Base-by-base conservation (phyloP, 306 rosid species). In the Cucurbita pepo region DNA sequence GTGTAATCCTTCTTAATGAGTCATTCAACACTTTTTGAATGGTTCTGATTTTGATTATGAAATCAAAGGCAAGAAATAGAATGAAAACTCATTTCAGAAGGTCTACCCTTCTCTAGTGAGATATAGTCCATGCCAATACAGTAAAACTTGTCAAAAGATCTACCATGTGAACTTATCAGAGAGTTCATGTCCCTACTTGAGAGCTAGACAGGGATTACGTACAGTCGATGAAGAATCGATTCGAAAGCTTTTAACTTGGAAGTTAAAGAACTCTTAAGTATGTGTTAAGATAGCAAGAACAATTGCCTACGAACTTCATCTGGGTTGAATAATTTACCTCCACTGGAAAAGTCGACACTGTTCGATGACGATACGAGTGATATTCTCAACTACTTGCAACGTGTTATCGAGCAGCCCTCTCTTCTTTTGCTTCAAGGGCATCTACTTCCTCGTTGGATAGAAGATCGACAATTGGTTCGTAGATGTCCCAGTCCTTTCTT, bases 401-500 rank as follows among this genome's bases (percentile, higher is more conserved):
- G 25, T 22, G 25, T 69, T 48, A 47, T 25, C 73, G 57, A 43
- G 56, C 73, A 48, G n/a, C 79, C 83, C 96, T 88, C 83, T 90
- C 96, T 89, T 87, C 96, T 81, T 88, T 87, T 62, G 99, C 92
- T 89, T 89, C 91, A 76, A 94, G 97, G 66, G 91, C 95, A 84
- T 91, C 97, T 6, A 89, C 97, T 80, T 94, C 97, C 83, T 89
- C 97, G 15, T 83, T 94, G 6, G 96, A 94, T 36, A 94, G 86
- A 79, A 89, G 88, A 85, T 91, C 99, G 54, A 94, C 97, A 74
- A 87, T 91, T 63, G 97, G 96, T 78, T 91, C 95, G 55, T 90
- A 91, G 22, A 87, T 84, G 43, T 94, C 95, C 99, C 97, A 91
- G 58, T 94, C 99, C 86, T 94, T 94, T 77, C 97, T 89, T 88